Evolutionary conservation across 2,329 filamentous ascomycete genomes (phyloP), one percentile per base, ranked within the genome.

Genomic region (Ophiostoma australiae): DNA sequence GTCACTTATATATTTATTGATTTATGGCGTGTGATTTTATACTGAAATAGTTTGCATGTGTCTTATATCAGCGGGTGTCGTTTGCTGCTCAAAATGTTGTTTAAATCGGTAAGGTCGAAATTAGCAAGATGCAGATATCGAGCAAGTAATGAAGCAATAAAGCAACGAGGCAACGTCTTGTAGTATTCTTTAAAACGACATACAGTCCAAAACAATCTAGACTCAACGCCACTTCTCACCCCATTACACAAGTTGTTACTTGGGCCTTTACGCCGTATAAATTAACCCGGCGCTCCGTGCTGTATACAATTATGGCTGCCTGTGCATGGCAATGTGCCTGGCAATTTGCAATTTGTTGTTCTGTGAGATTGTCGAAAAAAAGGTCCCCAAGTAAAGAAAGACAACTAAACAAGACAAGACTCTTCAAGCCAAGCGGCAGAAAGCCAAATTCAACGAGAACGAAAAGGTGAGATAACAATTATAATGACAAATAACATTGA

Each of bases 191-290:
- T 39, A 8, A 10, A n/a, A 52, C 6, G 17, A n/a, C 17, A 52
- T 3, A 31, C 27, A 31, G n/a, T 41, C 69, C 71, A 72, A 69
- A 74, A 68, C 41, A 69, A 72, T 67, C 17, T 6, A 68, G 67
- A 67, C 70, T 71, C 71, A 70, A 70, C 73, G 72, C 73, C 73
- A 72, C 73, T 73, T 55, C 71, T 68, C 69, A 48, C 71, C 71
- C 70, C 15, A 66, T 68, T 68, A 31, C 33, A 69, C 7, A 58
- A 58, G 33, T 69, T 23, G 69, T n/a, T n/a, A n/a, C n/a, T n/a
- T n/a, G n/a, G n/a, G n/a, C 15, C 61, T 27, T 31, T 5, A 15
- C 33, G 39, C 41, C 39, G 61, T 67, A 58, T 39, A 66, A 31
- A 4, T 11, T 33, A 4, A 31, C 27, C 61, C 61, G 10, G 37